Evolutionary conservation across 768 basidiomycete genomes (phyloP), one percentile per base, ranked within the genome.

Genomic region (Sarcomyxa edulis): DNA sequence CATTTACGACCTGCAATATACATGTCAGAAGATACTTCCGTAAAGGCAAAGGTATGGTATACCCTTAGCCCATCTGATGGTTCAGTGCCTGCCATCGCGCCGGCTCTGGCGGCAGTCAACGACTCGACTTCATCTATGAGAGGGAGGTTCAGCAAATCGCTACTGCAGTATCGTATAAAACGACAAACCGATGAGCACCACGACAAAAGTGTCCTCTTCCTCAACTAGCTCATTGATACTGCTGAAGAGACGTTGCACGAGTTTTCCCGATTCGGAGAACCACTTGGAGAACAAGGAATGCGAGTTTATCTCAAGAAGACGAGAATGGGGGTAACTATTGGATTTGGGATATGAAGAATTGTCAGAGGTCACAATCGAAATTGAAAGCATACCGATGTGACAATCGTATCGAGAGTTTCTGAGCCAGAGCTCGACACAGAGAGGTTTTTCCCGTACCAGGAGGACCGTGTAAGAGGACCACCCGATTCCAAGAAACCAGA

Each of bases 261-360:
- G 78, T 59, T 99, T 99, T 11, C 96, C 96, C 0, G 93, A 96
- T 56, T 99, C 96, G 0, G 94, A 97, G 63, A 98, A 99, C 95
- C 96, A 99, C 50, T 93, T 88, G 11, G 91, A 94, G 58, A 99
- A 98, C 11, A 99, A 72, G 2, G 94, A 97, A 62, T 98, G 96
- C 0, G 96, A 94, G 56, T 98, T 98, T 53, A 99, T 96, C 59
- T 99, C 96, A 31, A 99, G 74, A 8, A 99, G 68, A 32, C 91
- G 86, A 24, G 90, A 77, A 59, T 87, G 75, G 0, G 84, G 68
- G 56, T 96, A 99, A 19, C 93, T 95, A 49, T 33, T 25, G 14
- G 21, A 30, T 28, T 14, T 27, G 25, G 16, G 37, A 35, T 29
- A 21, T 47, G 36, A 32, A 29, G 26, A 21, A 27, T 26, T 12